Percentiles rank a stretch among this genome's conserved stretches.
These are phyloP conservation scores for Populus euphratica DNA, from an alignment of 345 rosid species.

Conservation along the genomic window DNA sequence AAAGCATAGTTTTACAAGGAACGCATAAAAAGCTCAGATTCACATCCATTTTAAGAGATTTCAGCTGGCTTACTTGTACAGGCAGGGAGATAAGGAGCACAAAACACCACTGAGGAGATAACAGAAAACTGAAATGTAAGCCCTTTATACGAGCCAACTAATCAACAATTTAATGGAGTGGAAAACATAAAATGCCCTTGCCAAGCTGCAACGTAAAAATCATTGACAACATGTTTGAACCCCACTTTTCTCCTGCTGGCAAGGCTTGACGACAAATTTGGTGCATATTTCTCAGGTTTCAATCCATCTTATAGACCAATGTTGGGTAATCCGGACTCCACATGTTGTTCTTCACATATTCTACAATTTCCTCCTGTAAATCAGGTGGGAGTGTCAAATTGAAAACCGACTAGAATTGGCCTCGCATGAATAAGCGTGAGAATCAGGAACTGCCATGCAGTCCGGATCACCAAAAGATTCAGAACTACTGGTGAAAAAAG, in stretches of 20 bases:
- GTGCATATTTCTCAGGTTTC: conserved; percentile 8
- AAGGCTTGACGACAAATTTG: neutral
- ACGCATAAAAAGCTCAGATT: neutral
- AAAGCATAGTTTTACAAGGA: neutral
- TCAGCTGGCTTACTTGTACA: neutral
- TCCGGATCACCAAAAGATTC: neutral
- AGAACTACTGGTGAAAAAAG: neutral
- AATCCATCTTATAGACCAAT: conserved; percentile 59
- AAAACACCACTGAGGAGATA: neutral
- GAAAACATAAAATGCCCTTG: neutral
- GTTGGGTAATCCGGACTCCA: conserved; percentile 90
- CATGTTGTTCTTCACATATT: conserved; percentile 75
- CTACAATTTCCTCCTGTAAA: conserved; percentile 60
- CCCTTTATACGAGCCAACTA: neutral
- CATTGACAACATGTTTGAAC: neutral
- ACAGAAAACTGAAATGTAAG: neutral
- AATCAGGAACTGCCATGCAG: neutral
- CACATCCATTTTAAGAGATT: neutral
- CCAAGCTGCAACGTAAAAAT: neutral
- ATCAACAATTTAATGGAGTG: neutral
- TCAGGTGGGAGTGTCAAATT: neutral
- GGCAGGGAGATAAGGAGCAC: neutral
- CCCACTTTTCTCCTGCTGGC: neutral
- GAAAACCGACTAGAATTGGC: neutral
- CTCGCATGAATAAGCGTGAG: neutral